Conservation (phyloP, 2,329 filamentous ascomycete species). For the Penicillium sp. region DNA sequence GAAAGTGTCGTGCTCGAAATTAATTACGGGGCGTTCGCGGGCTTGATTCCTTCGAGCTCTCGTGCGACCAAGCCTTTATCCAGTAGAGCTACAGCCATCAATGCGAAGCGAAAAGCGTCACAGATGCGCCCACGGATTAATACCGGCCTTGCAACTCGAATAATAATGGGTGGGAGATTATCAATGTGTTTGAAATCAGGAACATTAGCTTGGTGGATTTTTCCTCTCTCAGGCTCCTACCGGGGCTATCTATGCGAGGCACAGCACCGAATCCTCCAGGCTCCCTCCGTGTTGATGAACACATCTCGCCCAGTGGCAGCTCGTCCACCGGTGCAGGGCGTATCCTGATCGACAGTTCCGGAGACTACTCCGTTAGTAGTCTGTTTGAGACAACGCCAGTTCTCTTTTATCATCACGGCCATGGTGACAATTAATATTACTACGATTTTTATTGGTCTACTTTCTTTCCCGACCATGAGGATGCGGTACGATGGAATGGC, state of each 20-base stretch:
- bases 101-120: background rate
- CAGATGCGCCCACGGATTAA: background rate
- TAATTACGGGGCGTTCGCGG: background rate
- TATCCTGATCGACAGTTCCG: conserved; percentile 20
- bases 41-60: background rate
- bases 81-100: background rate
- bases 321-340: conserved; percentile 22
- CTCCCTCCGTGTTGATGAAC: background rate
- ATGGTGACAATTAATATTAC: background rate
- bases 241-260: background rate
- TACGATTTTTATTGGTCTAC: background rate
- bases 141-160: background rate
- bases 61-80: background rate
- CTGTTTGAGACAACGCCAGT: background rate
- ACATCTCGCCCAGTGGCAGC: conserved; percentile 12
- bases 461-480: background rate
- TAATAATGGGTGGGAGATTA: background rate
- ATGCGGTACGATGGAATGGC: background rate
- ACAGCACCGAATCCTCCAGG: background rate
- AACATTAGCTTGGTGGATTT: background rate
- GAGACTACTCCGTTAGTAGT: background rate
- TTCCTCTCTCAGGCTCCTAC: background rate
- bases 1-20: background rate
- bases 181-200: background rate
- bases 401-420: background rate